Evolutionary conservation across 805 yeast genomes (phyloP).

Genomic region (Cyberlindnera japonica): DNA sequence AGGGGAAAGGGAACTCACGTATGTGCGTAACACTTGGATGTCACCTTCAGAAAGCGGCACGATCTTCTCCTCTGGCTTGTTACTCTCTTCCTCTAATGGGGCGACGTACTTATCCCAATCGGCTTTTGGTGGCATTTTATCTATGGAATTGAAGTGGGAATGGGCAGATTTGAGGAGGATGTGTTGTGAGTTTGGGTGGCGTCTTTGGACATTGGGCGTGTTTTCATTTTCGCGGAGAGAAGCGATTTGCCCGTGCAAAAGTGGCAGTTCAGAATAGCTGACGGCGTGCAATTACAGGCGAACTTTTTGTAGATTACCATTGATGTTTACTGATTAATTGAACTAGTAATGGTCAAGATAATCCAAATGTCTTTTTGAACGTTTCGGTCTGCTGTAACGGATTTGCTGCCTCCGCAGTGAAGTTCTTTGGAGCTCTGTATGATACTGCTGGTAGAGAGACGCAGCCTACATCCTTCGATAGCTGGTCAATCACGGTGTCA

Average conservation of each 20-base stretch:
- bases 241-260: slow-evolving; percentile 1
- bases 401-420: too few species aligned
- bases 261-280: too few species aligned
- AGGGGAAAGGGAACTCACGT: slow-evolving; percentile 34
- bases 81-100: slow-evolving; percentile 62
- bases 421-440: slow-evolving; percentile 11
- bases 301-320: not conserved
- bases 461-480: slow-evolving; percentile 17
- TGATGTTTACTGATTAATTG: too few species aligned
- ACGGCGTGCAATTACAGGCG: not conserved
- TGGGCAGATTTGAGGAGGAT: not conserved
- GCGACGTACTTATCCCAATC: slow-evolving; percentile 98
- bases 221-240: not conserved
- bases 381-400: too few species aligned
- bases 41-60: slow-evolving; percentile 93
- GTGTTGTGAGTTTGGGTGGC: not conserved
- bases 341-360: not conserved
- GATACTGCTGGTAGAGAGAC: slow-evolving; percentile 2
- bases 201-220: slow-evolving; percentile 1
- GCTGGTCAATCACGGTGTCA: slow-evolving; percentile 16
- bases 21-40: slow-evolving; percentile 93
- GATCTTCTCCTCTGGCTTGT: slow-evolving; percentile 61
- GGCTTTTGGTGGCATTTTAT: slow-evolving; percentile 86
- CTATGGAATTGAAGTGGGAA: too few species aligned
- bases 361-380: too few species aligned